Evolutionary conservation across 768 basidiomycete species (phyloP).

Genomic region (Naganishia vaughanmartiniae): DNA sequence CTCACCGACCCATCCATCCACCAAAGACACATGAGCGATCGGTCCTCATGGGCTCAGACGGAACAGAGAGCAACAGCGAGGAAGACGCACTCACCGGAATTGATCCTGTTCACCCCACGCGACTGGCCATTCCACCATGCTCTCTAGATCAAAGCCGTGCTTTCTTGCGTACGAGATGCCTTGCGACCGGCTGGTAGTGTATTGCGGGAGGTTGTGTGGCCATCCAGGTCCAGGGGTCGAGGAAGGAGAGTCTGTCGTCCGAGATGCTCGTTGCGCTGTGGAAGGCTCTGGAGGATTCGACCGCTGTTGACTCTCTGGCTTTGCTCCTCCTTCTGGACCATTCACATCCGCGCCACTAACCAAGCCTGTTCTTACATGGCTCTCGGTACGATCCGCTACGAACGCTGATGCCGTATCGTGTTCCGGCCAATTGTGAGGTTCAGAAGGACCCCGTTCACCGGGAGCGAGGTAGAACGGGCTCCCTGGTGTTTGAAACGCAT

Average conservation of each 20-base stretch:
- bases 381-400: no score
- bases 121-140: constrained; percentile 19
- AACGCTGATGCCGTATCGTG: not conserved
- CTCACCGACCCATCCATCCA: no score
- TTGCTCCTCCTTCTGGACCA: no score
- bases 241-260: no score
- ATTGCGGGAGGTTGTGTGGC: constrained; percentile 18
- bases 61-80: not conserved
- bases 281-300: no score
- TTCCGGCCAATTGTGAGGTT: constrained; percentile 20
- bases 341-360: not conserved
- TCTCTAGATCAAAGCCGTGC: constrained; percentile 11
- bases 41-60: no score
- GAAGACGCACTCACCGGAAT: not conserved
- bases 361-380: not conserved
- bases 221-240: not conserved
- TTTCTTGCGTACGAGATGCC: not conserved
- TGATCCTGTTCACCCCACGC: constrained; percentile 29
- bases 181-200: not conserved
- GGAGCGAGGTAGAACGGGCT: constrained; percentile 28
- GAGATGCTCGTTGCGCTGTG: no score
- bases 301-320: no score
- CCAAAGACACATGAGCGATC: no score
- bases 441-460: constrained; percentile 21
- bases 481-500: constrained; percentile 12